Evolutionary conservation across 2,329 filamentous ascomycete species (phyloP), one percentile per base, ranked within the genome.

Genomic region (Trichoderma aggressivum): DNA sequence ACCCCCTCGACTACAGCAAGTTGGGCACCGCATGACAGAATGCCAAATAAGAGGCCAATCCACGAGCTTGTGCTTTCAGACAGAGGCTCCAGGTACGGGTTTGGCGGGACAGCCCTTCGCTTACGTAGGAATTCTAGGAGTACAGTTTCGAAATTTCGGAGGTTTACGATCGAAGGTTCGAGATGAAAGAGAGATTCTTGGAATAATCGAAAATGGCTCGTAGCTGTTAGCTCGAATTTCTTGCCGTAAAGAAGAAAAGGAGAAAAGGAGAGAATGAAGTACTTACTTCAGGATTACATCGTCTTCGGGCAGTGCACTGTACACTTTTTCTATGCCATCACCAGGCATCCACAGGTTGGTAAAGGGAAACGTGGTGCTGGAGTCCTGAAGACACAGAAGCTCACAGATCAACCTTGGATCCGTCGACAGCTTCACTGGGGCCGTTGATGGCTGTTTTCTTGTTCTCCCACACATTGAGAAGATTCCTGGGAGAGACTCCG

Each of bases 311-410:
- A 66, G 28, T 24, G 63, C 63, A 14, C 47, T 66, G 7, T 66
- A 66, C 21, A 66, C 63, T 24, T 66, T 66, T 66, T 66, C 63
- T 56, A 66, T 66, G 47, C 63, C 63, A 56, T 66, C 63, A 30
- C 63, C 30, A 3, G 63, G 63, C 47, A 66, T 56, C 63, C 63
- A 66, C 28, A 66, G 10, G 50, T 66, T 66, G 21, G 63, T 66
- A 39, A 66, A 66, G 26, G 63, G 63, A 39, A 66, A 66, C n/a
- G 63, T 66, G 1, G 63, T 66, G 28, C 63, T 66, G 5, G 63
- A 66, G 21, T 66, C 47, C 24, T 66, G 63, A 26, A 66, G 63
- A 12, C 63, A 66, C 21, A 66, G 1, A 10, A 66, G 30, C 16
- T 66, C 63, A 4, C 56, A 66, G 12, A 66, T 56, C 30, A 24